Base-by-base conservation (phyloP, 208 protist species). In the Acanthamoeba lugdunensis region DNA sequence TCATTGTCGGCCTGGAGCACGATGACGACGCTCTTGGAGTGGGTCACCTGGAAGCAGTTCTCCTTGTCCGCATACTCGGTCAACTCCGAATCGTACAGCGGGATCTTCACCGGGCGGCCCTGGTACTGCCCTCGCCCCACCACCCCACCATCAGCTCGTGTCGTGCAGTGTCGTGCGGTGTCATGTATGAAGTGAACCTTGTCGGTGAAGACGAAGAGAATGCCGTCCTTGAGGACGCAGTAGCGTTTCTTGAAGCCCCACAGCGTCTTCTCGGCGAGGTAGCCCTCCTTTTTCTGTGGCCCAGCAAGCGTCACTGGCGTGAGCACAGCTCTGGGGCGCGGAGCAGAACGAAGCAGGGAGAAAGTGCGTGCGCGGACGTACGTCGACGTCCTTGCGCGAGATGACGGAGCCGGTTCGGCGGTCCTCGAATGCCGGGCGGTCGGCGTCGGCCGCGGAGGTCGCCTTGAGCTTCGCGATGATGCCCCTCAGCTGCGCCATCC, bases 201-300 rank as follows among this genome's bases (percentile, higher is more conserved):
- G 14, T 71, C 56, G 18, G 56, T 28, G 16, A 58, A 92, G 37
- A 92, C 41, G 65, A 92, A 92, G 69, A 92, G 41, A 58, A 92
- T 79, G 56, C 88, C 88, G 48, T 92, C 88, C 69, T 92, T 92
- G 63, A 92, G 65, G 28, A 92, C 88, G 63, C 56, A 92, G 48
- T 41, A 92, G n/a, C 65, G 61, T 61, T 79, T 92, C 88, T 79
- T 92, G 48, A 48, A 92, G 61, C 88, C 88, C 23, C 23, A 92
- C 65, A 79, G n/a, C 4, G 63, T 79, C 69, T 92, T 71, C 25
- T 79, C 48, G 16, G 30, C 33, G 13, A 92, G 52, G 77, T 92
- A 92, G n/a, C 88, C 88, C 48, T 92, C 88, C 61, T 92, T 92
- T 52, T 79, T 92, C 88, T 92, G 88, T 77, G 48, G 48, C 48